A percentile compares a stretch with the other conserved stretches of the same genome.
Conservation (phyloP, 208 protist genomes). For the Acanthamoeba castellanii region DNA sequence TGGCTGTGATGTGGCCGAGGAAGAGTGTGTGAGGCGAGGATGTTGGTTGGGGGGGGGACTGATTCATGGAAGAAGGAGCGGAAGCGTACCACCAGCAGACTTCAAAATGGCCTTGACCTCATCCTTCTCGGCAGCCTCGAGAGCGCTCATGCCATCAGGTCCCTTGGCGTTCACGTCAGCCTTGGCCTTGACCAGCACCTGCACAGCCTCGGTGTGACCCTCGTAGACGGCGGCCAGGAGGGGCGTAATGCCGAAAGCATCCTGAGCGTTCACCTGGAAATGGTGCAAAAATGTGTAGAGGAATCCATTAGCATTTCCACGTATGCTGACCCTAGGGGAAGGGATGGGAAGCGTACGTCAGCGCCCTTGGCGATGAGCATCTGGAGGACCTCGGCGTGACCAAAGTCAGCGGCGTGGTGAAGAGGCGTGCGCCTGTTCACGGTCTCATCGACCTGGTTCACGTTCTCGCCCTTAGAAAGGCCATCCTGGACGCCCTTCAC, state of each 20-base stretch:
- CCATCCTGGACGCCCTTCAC: conserved; percentile 59
- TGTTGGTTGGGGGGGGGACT: not conserved
- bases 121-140: conserved; percentile 77
- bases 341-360: conserved; percentile 21
- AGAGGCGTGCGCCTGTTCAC: conserved; percentile 69
- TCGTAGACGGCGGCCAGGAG: conserved; percentile 81
- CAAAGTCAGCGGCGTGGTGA: conserved; percentile 55
- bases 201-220: conserved; percentile 71
- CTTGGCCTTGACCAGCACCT: conserved; percentile 72
- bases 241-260: conserved; percentile 83
- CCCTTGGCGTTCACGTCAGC: conserved; percentile 67
- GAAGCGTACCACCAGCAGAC: conserved; percentile 22
- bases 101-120: conserved; percentile 72
- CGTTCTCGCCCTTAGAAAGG: conserved; percentile 52
- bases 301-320: too few relatives aligned
- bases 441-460: conserved; percentile 69
- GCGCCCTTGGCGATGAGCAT: conserved; percentile 79
- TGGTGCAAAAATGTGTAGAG: not conserved
- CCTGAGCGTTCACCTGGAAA: conserved; percentile 58
- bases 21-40: not conserved
- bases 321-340: not conserved
- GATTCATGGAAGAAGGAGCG: not conserved
- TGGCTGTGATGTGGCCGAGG: not conserved
- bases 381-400: conserved; percentile 74
- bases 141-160: conserved; percentile 78